Percentiles rank a stretch among this genome's conserved stretches.
phyloP scores from a whole-genome alignment of 2,329 filamentous ascomycete genomes.

The Xylariaceae sp. region DNA sequence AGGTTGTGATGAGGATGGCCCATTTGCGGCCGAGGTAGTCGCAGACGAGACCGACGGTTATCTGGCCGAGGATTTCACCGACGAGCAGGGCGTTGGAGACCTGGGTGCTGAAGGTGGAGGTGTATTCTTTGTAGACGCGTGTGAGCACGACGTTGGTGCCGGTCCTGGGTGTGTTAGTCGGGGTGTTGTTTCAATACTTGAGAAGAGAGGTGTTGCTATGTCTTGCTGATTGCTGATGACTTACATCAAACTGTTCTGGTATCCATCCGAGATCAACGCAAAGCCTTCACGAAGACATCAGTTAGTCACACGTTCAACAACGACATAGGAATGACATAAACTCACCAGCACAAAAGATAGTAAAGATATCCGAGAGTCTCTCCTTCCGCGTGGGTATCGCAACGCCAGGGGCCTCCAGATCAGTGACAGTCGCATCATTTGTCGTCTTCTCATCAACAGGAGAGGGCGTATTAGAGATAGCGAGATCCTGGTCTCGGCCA shows the following conservation, averaged over 20 bases:
- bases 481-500: not conserved
- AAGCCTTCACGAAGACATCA: slow-evolving; percentile 1
- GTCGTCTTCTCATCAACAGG: slow-evolving; percentile 1
- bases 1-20: slow-evolving; percentile 14
- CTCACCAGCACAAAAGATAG: slow-evolving; percentile 14
- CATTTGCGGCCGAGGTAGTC: slow-evolving; percentile 15
- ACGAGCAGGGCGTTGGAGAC: slow-evolving; percentile 14
- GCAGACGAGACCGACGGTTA: slow-evolving; percentile 12
- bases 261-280: slow-evolving; percentile 14
- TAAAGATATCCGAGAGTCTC: slow-evolving; percentile 11
- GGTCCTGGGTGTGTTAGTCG: slow-evolving; percentile 5
- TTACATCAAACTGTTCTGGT: slow-evolving; percentile 16
- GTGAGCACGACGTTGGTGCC: slow-evolving; percentile 15
- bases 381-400: slow-evolving; percentile 7
- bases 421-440: slow-evolving; percentile 1
- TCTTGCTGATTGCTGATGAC: not conserved
- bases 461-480: not conserved
- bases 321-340: not conserved
- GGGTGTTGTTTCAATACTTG: no score
- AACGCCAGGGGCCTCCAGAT: slow-evolving; percentile 4
- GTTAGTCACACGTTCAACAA: not conserved
- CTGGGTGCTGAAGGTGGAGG: slow-evolving; percentile 11
- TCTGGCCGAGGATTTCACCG: slow-evolving; percentile 11
- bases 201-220: not conserved
- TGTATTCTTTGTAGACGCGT: slow-evolving; percentile 9